A percentile compares a stretch with the other conserved stretches of the same genome.
phyloP scores from a whole-genome alignment of 176 grass and related monocot genomes.

The Phyllostachys edulis region DNA sequence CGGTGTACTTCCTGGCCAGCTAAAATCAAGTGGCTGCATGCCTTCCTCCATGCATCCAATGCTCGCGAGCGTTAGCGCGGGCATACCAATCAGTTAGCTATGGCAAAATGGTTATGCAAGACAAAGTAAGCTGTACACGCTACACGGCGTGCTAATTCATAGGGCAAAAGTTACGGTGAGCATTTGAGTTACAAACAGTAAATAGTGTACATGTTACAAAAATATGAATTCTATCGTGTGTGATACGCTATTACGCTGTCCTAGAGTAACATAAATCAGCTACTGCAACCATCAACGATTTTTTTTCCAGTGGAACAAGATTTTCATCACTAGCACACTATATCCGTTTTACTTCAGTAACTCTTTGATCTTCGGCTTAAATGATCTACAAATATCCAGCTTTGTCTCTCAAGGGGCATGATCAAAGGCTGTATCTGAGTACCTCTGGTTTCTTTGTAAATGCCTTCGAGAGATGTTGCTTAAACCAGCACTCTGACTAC shows the following conservation, averaged over 20 bases:
- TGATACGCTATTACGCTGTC: neutral
- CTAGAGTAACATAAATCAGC: neutral
- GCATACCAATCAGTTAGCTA: too few relatives aligned
- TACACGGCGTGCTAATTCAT: neutral
- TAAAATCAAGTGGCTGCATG: too few relatives aligned
- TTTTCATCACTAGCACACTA: neutral
- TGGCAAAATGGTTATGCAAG: neutral
- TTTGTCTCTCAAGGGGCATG: neutral
- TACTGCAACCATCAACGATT: neutral
- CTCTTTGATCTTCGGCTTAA: neutral
- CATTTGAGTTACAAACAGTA: slow-evolving; percentile 19
- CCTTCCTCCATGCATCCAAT: too few relatives aligned
- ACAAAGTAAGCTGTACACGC: neutral
- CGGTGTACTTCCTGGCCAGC: too few relatives aligned
- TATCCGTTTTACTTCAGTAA: neutral
- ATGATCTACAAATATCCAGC: neutral
- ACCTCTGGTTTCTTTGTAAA: neutral
- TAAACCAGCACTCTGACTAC: neutral
- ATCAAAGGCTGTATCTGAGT: neutral
- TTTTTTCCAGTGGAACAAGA: neutral
- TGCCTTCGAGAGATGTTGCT: neutral
- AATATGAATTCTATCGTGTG: slow-evolving; percentile 1
- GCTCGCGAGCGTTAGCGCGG: too few relatives aligned
- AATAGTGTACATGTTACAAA: slow-evolving; percentile 17
- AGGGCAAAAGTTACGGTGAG: neutral